Percentiles rank a stretch among this genome's conserved stretches.
Conservation (phyloP, 2,329 filamentous ascomycete genomes). For the Emergomyces pasteurianus region DNA sequence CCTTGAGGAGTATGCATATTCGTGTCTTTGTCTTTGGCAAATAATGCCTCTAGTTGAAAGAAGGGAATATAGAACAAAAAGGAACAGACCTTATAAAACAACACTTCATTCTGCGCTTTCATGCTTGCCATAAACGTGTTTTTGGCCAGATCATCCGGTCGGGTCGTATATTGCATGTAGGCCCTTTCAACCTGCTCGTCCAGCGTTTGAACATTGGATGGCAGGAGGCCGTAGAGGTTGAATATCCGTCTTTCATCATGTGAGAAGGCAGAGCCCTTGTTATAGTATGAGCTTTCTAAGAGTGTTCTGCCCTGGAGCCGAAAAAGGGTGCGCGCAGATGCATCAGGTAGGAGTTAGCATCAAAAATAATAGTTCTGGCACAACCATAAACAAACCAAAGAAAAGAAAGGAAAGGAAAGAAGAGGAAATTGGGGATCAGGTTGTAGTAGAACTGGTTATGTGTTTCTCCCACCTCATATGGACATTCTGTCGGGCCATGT, state of each 20-base stretch:
- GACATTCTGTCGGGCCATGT: constrained; percentile 20
- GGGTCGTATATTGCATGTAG: constrained; percentile 63
- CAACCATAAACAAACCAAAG: too few species aligned
- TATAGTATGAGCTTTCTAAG: constrained; percentile 57
- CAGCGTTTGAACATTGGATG: constrained; percentile 58
- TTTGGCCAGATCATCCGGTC: constrained; percentile 57
- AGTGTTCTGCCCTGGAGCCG: constrained; percentile 38
- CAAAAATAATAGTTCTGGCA: not conserved
- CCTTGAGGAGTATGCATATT: not conserved
- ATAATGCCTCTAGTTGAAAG: not conserved
- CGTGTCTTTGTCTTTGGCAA: not conserved
- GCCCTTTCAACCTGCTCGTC: constrained; percentile 66
- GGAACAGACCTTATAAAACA: constrained; percentile 57
- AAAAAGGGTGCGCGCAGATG: not conserved
- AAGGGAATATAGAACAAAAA: not conserved
- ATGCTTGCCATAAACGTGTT: constrained; percentile 80
- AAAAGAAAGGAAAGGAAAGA: not conserved
- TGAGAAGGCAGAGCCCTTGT: constrained; percentile 74
- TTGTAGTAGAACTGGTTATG: not conserved
- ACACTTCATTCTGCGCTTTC: constrained; percentile 72
- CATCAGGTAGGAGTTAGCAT: not conserved
- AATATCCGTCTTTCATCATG: constrained; percentile 57
- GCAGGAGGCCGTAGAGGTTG: constrained; percentile 60
- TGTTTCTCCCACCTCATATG: constrained; percentile 14
- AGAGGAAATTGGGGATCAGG: not conserved